A percentile compares a stretch with the other conserved stretches of the same genome.
These are phyloP conservation scores for Dorcoceras hygrometricum DNA, from an alignment of 257 asterid species.

Conservation along the genomic window DNA sequence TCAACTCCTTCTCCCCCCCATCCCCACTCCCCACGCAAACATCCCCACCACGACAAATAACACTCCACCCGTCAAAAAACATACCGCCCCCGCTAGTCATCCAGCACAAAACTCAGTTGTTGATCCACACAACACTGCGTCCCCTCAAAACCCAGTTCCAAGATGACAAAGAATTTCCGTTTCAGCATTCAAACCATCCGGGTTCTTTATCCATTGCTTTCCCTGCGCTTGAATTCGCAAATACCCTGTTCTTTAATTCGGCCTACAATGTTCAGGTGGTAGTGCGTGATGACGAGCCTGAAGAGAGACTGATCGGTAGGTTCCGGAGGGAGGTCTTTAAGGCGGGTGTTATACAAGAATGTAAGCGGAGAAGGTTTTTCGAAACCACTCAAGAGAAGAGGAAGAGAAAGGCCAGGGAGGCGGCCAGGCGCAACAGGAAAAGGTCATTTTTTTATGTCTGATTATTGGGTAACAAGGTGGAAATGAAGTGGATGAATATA, in stretches of 20 bases:
- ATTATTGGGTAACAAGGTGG: background rate
- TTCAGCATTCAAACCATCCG: background rate
- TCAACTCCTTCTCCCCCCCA: constrained; percentile 12
- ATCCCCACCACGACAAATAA: constrained; percentile 6
- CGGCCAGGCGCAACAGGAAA: constrained; percentile 46
- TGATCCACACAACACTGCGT: constrained; percentile 9
- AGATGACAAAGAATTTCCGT: background rate
- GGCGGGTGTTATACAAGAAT: constrained; percentile 49
- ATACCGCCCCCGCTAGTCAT: constrained; percentile 2
- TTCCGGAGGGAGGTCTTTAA: constrained; percentile 44
- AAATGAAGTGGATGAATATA: background rate
- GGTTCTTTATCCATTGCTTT: constrained; percentile 27
- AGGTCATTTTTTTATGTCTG: constrained; percentile 32
- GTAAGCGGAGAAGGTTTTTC: constrained; percentile 49
- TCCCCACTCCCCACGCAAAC: constrained; percentile 2
- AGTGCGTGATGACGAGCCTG: constrained; percentile 40
- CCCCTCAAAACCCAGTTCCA: constrained; percentile 12
- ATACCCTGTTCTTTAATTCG: constrained; percentile 35
- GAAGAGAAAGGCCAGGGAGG: constrained; percentile 52
- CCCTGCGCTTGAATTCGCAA: constrained; percentile 43
- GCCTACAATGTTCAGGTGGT: constrained; percentile 43
- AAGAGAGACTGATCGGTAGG: constrained; percentile 40
- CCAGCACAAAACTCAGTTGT: constrained; percentile 24
- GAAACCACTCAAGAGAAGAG: constrained; percentile 44
- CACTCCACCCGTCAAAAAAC: constrained; percentile 3